Evolutionary conservation across 208 protist genomes (phyloP), one percentile per base, ranked within the genome.

Genomic region (Wallacemonas rigidus): DNA sequence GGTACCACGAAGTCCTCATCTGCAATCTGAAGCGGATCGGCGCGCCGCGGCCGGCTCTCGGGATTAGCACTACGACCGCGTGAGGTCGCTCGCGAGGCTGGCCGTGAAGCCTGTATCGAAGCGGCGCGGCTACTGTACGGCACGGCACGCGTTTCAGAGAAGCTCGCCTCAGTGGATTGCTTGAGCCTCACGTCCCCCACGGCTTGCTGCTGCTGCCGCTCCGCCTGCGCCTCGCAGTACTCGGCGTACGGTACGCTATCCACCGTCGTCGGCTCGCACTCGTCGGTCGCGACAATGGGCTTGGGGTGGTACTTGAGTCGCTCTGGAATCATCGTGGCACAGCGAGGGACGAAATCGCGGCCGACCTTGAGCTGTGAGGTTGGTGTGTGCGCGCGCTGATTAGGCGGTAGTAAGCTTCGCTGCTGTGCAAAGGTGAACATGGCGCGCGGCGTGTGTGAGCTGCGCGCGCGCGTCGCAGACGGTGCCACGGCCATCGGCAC

Each of bases 291-390:
- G 14, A 50, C 17, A 35, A 65, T 65, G 15, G 64, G 64, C 48
- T 80, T 80, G 36, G 82, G 80, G 2, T 80, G 75, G 76, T 88
- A 88, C 76, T 85, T 87, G 67, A 77, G 79, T 14, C 84, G 83
- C 26, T 86, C 82, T 15, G 87, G 87, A 17, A 92, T 83, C 6
- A 76, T 55, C 62, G 77, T 48, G 54, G 81, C 81, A 62, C 81
- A 86, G 26, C 74, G 81, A 11, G 81, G 81, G 36, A 75, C 74
- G 40, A 74, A 50, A 54, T 72, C 50, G 43, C 40, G 44, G 53
- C 15, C 17, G 62, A 51, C 36, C 61, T 57, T 75, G 64, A 50
- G 53, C 44, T 11, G 9, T 7, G 54, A 50, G 64, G 14, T 5
- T 44, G 41, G 67, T 41, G 67, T 58, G 53, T 35, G 45, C 55